These are phyloP conservation scores for Silybum marianum DNA, from an alignment of 129 eudicot genomes.

Conservation along the genomic window DNA sequence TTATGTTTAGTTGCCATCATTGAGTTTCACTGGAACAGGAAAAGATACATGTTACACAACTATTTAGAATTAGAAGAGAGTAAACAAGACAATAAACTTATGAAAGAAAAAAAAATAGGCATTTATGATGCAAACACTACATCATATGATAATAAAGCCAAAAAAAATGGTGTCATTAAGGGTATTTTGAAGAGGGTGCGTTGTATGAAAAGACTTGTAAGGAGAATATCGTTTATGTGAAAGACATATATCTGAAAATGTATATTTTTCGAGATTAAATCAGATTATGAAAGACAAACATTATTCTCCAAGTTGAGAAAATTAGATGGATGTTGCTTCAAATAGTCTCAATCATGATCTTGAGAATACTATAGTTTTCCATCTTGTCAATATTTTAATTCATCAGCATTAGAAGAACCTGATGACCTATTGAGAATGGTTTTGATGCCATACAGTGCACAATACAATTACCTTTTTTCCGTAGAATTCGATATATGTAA, in stretches of 20 bases:
- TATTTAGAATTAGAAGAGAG: no score
- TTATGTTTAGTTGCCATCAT: no score
- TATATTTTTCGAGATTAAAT: neutral
- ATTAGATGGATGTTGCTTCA: neutral
- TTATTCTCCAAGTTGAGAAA: neutral
- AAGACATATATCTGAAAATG: neutral
- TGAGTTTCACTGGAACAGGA: no score
- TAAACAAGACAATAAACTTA: neutral
- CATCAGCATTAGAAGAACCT: neutral
- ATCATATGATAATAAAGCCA: neutral
- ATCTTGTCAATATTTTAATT: neutral
- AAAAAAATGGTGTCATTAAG: neutral
- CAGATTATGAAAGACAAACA: neutral
- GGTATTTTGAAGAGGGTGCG: neutral
- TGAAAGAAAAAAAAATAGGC: neutral
- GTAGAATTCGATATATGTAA: neutral
- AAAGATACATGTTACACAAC: no score
- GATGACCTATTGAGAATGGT: neutral
- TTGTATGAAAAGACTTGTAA: neutral
- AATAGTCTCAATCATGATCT: slow-evolving; percentile 1
- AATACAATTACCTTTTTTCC: neutral
- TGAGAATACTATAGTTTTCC: neutral
- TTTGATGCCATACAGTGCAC: neutral
- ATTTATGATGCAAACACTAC: neutral
- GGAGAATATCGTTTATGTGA: neutral